Base-by-base conservation (phyloP, 2,329 filamentous ascomycete species). In the Alternaria arbusti region DNA sequence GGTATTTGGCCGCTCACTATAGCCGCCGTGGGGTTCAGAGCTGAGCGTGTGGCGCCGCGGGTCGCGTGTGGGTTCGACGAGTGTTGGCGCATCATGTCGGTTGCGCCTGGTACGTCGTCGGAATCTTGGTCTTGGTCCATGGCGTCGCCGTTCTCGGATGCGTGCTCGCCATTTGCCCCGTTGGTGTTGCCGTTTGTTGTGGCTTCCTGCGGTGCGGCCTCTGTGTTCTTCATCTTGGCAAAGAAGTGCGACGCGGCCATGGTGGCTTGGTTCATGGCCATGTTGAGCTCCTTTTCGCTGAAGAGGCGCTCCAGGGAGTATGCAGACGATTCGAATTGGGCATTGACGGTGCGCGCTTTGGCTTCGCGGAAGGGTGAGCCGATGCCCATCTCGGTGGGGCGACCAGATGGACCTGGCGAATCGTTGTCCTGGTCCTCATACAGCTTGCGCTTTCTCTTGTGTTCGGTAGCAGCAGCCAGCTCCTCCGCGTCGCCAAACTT, bases 241-340 rank as follows among this genome's bases (percentile, higher is more conserved):
- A 90, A 89, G 78, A 85, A 84, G 64, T 84, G 78, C 43, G 86
- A 83, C 1, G 89, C 86, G 6, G 87, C 88, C 28, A 86, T 82
- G 54, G 88, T 86, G 4, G 88, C 88, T 49, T 85, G 84, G 69
- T 89, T 88, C 64, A 87, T 88, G 59, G 88, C 86, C 75, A 87
- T 82, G 55, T 85, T 85, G 57, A 90, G 84, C 76, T 90, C 88
- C 79, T 90, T 90, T 65, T 90, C 88, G 4, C 87, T 90, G 74
- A 90, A 90, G 15, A 90, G 82, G n/a, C 85, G 84, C 59, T 89
- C 85, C 60, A 90, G 84, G 8, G 86, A 88, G 78, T 89, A 89
- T 5, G 85, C 82, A 2, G 87, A 82, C 8, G 87, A 85, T 65
- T 86, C 84, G 69, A 87, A 86, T 67, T 90, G 87, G 49, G 85